Evolutionary conservation across 2,329 filamentous ascomycete species (phyloP).

Genomic region (Fusarium nanum): DNA sequence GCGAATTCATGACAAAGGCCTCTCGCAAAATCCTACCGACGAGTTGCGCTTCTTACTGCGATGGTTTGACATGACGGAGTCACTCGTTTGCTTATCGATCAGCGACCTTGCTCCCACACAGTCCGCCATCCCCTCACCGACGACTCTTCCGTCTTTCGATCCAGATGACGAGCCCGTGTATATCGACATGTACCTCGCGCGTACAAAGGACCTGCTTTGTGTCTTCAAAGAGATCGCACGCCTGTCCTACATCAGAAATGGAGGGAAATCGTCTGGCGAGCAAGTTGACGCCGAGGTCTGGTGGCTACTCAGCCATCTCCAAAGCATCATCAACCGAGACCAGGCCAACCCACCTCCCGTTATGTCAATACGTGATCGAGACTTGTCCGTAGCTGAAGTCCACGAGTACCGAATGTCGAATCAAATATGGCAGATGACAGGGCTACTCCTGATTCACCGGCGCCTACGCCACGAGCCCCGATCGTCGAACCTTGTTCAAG

Average conservation of each 20-base stretch:
- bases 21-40: slow-evolving; percentile 20
- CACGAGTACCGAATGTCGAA: slow-evolving; percentile 33
- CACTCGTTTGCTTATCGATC: slow-evolving; percentile 28
- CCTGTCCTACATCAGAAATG: not conserved
- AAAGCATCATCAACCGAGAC: slow-evolving; percentile 27
- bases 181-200: slow-evolving; percentile 36
- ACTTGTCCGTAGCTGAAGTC: slow-evolving; percentile 19
- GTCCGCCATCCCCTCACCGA: slow-evolving; percentile 26
- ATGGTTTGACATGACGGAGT: slow-evolving; percentile 39
- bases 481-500: slow-evolving; percentile 17
- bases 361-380: slow-evolving; percentile 20
- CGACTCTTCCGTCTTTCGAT: slow-evolving; percentile 15
- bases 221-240: slow-evolving; percentile 38
- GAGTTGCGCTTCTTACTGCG: slow-evolving; percentile 30
- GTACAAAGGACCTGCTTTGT: slow-evolving; percentile 22
- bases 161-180: slow-evolving; percentile 22
- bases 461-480: slow-evolving; percentile 23
- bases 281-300: slow-evolving; percentile 10
- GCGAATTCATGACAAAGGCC: slow-evolving; percentile 14
- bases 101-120: slow-evolving; percentile 27
- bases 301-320: slow-evolving; percentile 29
- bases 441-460: slow-evolving; percentile 28
- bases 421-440: slow-evolving; percentile 35
- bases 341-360: slow-evolving; percentile 22
- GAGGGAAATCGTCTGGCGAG: not conserved